Evolutionary conservation across 2,329 filamentous ascomycete genomes (phyloP).

Genomic region (Aspergillus jensenii): DNA sequence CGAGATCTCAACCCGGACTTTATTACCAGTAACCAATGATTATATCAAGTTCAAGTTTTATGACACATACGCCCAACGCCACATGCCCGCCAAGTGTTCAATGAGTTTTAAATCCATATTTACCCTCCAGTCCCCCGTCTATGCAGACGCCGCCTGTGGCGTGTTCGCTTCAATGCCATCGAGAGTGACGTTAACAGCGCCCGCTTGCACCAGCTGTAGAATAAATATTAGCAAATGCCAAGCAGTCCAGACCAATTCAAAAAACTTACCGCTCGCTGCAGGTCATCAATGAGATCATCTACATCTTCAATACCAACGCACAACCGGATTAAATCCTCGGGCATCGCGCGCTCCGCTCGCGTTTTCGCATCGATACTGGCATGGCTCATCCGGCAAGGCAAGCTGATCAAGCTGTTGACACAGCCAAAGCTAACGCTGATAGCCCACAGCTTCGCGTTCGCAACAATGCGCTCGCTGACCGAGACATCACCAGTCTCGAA

Average conservation of each 20-base stretch:
- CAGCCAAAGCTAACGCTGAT: constrained; percentile 98
- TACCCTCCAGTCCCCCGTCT: background rate
- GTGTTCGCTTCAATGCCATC: constrained; percentile 71
- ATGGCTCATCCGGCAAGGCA: constrained; percentile 99
- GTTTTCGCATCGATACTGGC: constrained; percentile 97
- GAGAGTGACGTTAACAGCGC: constrained; percentile 81
- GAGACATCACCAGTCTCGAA: constrained; percentile 90
- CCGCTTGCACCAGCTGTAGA: constrained; percentile 80
- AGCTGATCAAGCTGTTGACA: constrained; percentile 97
- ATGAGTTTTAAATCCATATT: background rate
- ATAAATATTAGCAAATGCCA: constrained; percentile 1
- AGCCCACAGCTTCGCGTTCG: constrained; percentile 85
- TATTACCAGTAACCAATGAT: background rate
- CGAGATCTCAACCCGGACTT: background rate
- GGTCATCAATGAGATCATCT: constrained; percentile 87
- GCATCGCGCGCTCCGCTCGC: constrained; percentile 81
- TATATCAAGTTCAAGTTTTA: background rate
- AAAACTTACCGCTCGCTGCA: constrained; percentile 78
- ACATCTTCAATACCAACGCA: constrained; percentile 96
- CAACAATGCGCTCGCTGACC: constrained; percentile 88
- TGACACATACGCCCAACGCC: constrained; percentile 5
- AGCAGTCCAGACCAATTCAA: constrained; percentile 7
- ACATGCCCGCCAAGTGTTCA: background rate
- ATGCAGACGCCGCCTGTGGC: constrained; percentile 13
- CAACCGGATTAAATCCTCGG: constrained; percentile 91